Conservation (phyloP, 176 grass and related monocot species). For the Elaeis guineensis region DNA sequence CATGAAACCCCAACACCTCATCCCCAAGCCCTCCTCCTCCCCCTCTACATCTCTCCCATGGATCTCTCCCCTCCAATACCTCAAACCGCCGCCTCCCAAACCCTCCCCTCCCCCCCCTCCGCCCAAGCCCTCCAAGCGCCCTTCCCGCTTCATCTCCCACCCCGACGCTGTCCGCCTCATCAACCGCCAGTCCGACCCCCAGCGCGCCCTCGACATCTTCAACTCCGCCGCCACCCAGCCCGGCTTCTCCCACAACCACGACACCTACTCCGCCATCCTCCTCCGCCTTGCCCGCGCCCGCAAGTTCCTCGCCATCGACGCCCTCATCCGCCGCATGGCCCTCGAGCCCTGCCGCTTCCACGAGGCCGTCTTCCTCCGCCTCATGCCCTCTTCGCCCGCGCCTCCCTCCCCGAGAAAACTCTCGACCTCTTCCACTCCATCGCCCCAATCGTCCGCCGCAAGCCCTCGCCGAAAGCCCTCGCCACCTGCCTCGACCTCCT, state of each 20-base stretch:
- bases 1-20: conserved; percentile 15
- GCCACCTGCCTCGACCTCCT: conserved; percentile 76
- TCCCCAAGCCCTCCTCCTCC: background rate
- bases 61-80: conserved; percentile 74
- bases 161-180: conserved; percentile 60
- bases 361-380: conserved; percentile 64
- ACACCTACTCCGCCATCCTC: conserved; percentile 76
- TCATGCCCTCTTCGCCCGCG: conserved; percentile 50
- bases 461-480: conserved; percentile 57
- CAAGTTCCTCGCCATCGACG: conserved; percentile 40
- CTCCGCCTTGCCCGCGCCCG: conserved; percentile 61
- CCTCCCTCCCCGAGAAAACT: conserved; percentile 34
- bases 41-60: conserved; percentile 30
- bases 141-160: conserved; percentile 44
- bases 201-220: conserved; percentile 80
- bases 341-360: conserved; percentile 60
- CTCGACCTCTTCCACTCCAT: conserved; percentile 48
- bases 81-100: conserved; percentile 1
- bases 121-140: background rate
- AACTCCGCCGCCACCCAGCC: conserved; percentile 56
- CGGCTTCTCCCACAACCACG: conserved; percentile 67
- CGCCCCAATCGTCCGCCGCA: conserved; percentile 27
- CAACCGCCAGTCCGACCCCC: conserved; percentile 36
- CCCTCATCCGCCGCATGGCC: conserved; percentile 48
- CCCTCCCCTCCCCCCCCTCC: conserved; percentile 7